Base-by-base conservation (phyloP, 148 eudicot genomes). In the Amaranthus palmeri region DNA sequence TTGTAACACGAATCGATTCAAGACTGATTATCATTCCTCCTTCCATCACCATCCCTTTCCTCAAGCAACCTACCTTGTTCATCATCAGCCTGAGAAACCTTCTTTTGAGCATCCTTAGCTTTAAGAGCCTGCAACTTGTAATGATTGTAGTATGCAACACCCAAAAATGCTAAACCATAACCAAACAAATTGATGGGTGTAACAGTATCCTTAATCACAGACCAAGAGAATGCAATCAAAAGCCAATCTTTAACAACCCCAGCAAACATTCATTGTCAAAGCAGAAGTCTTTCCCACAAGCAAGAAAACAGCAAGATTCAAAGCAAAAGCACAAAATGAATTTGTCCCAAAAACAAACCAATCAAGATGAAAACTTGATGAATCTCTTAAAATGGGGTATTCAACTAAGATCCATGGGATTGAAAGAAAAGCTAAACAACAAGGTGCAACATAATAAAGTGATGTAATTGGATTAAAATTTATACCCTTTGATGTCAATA, bases 191-290 rank as follows among this genome's bases (percentile, higher is more conserved):
- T 89, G n/a, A 85, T 65, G 3, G 85, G 83, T 0, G 93, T 89
- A 4, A 87, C 91, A 15, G 87, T 82, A 52, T 89, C 91, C 87
- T 89, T 89, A 49, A 89, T 89, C 73, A 87, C 93, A 10, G 87
- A 85, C 89, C 93, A 87, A 7, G 93, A 89, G 57, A 89, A 87
- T 2, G 87, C 93, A 72, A 89, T 89, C 87, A 89, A 84, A 49
- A 89, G 55, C 93, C 93, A 89, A 72, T 89, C 93, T 67, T 89
- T 87, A 42, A 89, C 93, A 11, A 89, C 93, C 43, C 93, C 91
- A 40, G 93, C 93, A 42, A 42, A 89, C 90, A 76, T 89, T 89
- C 93, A 89, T 87, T 12, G 93, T 89, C 88, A 89, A 74, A 0
- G 93, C 93, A 25, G 91, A 87, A 2, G 87, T 83, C 86, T 87